Percentiles rank a stretch among this genome's conserved stretches.
Evolutionary conservation across 108 stramenopile species (phyloP).

Genomic region (Cyclotella baltica): DNA sequence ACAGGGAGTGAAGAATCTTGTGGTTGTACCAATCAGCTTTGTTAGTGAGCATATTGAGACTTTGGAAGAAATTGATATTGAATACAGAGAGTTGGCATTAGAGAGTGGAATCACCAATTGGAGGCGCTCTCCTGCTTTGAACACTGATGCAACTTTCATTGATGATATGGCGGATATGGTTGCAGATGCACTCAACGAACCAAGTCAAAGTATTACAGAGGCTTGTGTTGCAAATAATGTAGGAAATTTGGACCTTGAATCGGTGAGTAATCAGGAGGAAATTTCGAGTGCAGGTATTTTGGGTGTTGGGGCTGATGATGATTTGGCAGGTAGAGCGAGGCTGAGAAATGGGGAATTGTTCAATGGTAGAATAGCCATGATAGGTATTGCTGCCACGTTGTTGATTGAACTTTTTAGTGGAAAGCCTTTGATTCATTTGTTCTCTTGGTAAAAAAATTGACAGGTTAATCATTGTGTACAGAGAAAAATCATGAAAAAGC

Average conservation of each 20-base stretch:
- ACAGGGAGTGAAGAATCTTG: conserved; percentile 92
- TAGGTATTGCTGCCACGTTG: conserved; percentile 59
- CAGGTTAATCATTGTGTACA: not conserved
- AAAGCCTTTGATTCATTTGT: conserved; percentile 37
- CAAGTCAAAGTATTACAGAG: conserved; percentile 82
- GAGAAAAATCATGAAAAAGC: too few species aligned
- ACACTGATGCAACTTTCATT: conserved; percentile 93
- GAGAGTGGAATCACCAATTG: conserved; percentile 93
- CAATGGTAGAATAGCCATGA: conserved; percentile 68
- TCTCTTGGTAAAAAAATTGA: conserved; percentile 14
- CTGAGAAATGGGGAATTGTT: conserved; percentile 56
- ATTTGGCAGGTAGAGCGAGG: conserved; percentile 41
- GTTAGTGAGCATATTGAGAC: conserved; percentile 99
- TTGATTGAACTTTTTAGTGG: conserved; percentile 58
- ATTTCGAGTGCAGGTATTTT: conserved; percentile 71
- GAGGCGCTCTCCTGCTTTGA: conserved; percentile 94
- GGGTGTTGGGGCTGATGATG: conserved; percentile 76
- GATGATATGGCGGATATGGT: conserved; percentile 98
- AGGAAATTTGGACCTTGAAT: conserved; percentile 70
- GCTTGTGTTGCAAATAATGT: conserved; percentile 90
- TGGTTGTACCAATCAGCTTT: conserved; percentile 98
- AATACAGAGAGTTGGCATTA: conserved; percentile 97
- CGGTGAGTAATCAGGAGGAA: conserved; percentile 62
- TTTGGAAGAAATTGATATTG: conserved; percentile 99
- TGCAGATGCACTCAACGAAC: conserved; percentile 80